phyloP scores from a whole-genome alignment of 2,329 filamentous ascomycete genomes.

The Aspergillus tanneri region DNA sequence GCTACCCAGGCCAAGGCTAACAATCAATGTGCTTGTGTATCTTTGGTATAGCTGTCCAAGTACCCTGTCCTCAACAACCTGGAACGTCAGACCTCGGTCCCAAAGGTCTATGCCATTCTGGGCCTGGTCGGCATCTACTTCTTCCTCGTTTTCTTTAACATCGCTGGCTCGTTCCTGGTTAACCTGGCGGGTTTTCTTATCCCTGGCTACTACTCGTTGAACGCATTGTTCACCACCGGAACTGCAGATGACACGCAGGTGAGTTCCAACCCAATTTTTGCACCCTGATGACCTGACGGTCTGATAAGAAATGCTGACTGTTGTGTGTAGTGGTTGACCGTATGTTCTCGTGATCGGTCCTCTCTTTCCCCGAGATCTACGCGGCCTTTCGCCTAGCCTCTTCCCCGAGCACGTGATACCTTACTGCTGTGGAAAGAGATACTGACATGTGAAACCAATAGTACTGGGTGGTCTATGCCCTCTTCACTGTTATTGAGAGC shows the following conservation, averaged over 20 bases:
- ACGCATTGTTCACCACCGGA: conserved; percentile 60
- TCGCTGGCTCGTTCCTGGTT: conserved; percentile 66
- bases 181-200: conserved; percentile 66
- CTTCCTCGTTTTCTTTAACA: conserved; percentile 72
- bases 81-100: conserved; percentile 66
- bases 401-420: conserved; percentile 26
- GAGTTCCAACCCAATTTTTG: conserved; percentile 25
- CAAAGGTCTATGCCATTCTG: conserved; percentile 67
- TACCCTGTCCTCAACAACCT: conserved; percentile 67
- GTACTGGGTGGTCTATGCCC: conserved; percentile 69
- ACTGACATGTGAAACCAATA: conserved; percentile 33
- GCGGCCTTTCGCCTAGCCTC: conserved; percentile 7
- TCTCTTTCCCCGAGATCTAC: conserved; percentile 8
- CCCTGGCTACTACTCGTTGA: conserved; percentile 65
- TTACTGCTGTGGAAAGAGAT: conserved; percentile 8
- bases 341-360: conserved; percentile 36
- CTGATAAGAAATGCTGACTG: conserved; percentile 13
- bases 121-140: conserved; percentile 65
- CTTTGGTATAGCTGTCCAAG: conserved; percentile 58
- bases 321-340: conserved; percentile 58
- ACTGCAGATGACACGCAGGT: conserved; percentile 66
- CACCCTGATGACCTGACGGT: background rate
- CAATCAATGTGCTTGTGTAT: conserved; percentile 6
- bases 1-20: conserved; percentile 15
- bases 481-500: conserved; percentile 65